Base-by-base conservation (phyloP, 805 yeast species). In the Sugiyamaella mastotermitis region DNA sequence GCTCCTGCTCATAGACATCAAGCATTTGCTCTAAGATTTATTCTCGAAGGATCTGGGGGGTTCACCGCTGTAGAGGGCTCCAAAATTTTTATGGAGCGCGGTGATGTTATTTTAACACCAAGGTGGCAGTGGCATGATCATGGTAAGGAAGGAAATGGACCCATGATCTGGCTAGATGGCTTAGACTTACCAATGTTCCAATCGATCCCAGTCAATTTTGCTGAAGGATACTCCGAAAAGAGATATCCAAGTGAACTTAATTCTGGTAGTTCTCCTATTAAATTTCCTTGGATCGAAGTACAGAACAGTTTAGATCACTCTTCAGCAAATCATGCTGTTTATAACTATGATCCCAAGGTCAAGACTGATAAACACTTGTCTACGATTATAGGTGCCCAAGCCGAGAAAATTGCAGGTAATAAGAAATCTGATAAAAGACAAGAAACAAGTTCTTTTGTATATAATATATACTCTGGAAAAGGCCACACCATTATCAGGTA, bases 311-410 rank as follows among this genome's bases (percentile, higher is more conserved):
- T 40, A 5, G 31, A 37, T 5, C 3, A 22, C 10, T 11, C 25
- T 7, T 7, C 14, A 3, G 21, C 11, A 3, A 8, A 28, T 11
- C 31, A 33, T 23, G 16, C 42, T 5, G 3, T 29, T 5, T 39
- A 34, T 29, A 14, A 33, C 20, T 39, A 39, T 18, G 33, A 23
- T 14, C 25, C 39, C 5, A 28, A 36, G 32, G 23, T 14, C 24
- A 16, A 18, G n/a, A 22, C 18, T 6, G 37, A 31, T 13, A 13
- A 10, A 4, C 27, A 33, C n/a, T 15, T 40, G 13, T 40, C 43
- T 5, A 31, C 43, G 21, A 30, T 40, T 21, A 37, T 40, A 14
- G 41, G 43, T 5, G 43, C 43, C 9, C 41, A 37, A 14, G 43
- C 43, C 9, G 43, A 40, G 21, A 14, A 33, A 25, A 32, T 40